Base-by-base conservation (phyloP, 176 grass and related monocot genomes). In the Bonia amplexicaulis region DNA sequence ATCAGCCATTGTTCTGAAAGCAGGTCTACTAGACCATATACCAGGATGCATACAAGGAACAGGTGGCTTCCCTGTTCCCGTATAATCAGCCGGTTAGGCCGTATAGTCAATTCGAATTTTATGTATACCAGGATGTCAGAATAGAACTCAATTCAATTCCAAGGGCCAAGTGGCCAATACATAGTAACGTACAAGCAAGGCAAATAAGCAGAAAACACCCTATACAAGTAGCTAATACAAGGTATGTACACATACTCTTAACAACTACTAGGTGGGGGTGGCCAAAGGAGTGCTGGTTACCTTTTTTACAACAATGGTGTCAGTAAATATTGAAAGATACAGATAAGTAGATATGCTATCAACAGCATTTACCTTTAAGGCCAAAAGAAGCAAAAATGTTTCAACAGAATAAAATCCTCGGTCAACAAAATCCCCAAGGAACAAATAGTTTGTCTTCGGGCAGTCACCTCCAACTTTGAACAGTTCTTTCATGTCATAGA, bases 401-500 rank as follows among this genome's bases (percentile, higher is more conserved):
- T 99, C 95, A 6, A 98, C 95, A 35, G 96, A 96, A 91, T 99
- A 99, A 88, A 99, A 96, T 72, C 96, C 96, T 84, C 96, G 90
- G 57, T 99, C 96, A 71, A 99, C 93, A 94, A 99, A 99, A 90
- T 99, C 96, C 29, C 96, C 96, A 69, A 99, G 82, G 91, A 99
- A 99, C 54, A 96, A 84, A 84, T 99, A 99, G 82, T 99, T 99
- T 84, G 96, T 99, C 88, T 89, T 99, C 73, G 96, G 96, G 66
- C 96, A 99, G 76, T 99, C 96, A 80, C 93, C 96, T 84, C 96
- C 96, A 77, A 99, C 96, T 92, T 91, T 99, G 81, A 99, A 99
- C 51, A 99, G 83, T 66, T 99, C 96, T 88, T 99, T 99, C 96
- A 99, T 99, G 84, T 99, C 96, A 81, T 99, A 99, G 66, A 99